Evolutionary conservation across 208 protist species (phyloP), one percentile per base, ranked within the genome.

Genomic region (Endotrypanum monterogeii): DNA sequence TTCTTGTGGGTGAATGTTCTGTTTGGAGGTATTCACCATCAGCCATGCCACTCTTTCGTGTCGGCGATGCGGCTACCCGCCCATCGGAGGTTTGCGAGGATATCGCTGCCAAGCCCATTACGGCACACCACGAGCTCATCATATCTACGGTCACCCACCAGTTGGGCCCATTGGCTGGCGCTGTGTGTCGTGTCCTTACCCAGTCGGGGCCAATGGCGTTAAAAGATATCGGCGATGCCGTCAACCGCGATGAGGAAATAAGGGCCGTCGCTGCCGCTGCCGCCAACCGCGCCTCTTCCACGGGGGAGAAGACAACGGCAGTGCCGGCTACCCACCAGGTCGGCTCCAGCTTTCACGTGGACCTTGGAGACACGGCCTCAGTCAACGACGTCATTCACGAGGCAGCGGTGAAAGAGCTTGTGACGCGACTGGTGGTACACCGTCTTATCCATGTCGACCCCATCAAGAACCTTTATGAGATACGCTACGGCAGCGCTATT

Each of bases 341-440:
- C 25, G 75, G 75, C 44, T 58, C 68, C 20, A 71, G 44, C 46
- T 51, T 80, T 16, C 69, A 58, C 46, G 62, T 80, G 8, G 58
- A 80, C 41, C 41, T 74, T 8, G 75, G 57, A 1, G 75, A 68
- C 41, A 39, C 74, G n/a, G 28, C 68, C 5, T 74, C 69, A 6
- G 75, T 56, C 18, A 70, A 58, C 5, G 75, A 70, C 11, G 39
- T 80, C 16, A 80, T 80, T 44, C 75, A 80, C 62, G 91, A 95
- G 70, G 85, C 80, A 20, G 85, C 91, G 8, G 78, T 96, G 55
- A 92, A 89, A 72, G 87, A 96, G 71, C 54, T 91, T 44, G 72
- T 96, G 67, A 76, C 87, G 71, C 89, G 86, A 7, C 87, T 96
- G 7, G 74, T 94, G 39, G 77, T 93, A 52, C 91, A 96, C 72